Conservation (phyloP, 2,329 filamentous ascomycete species). For the Arthroderma sp. region DNA sequence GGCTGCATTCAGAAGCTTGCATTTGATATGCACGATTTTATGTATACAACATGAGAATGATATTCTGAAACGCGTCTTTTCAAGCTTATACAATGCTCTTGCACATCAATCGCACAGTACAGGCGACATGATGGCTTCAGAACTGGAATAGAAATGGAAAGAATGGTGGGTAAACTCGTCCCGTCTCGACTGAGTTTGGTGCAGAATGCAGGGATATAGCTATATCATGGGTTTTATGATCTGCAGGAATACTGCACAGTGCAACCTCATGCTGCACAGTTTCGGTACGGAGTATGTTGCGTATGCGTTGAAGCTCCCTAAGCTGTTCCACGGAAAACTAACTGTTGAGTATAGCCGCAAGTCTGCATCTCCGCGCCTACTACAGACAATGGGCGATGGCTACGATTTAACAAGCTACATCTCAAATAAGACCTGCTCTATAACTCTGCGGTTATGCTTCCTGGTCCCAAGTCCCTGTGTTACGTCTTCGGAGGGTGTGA, state of each 20-base stretch:
- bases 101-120: background rate
- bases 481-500: background rate
- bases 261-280: too few species aligned
- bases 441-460: background rate
- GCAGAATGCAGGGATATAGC: too few species aligned
- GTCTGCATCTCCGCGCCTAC: background rate
- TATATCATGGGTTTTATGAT: too few species aligned
- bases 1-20: background rate
- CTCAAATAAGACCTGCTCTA: background rate
- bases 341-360: background rate
- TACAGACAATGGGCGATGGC: background rate
- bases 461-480: background rate
- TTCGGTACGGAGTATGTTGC: too few species aligned
- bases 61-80: background rate
- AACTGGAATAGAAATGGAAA: background rate
- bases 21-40: background rate
- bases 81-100: background rate
- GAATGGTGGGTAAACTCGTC: too few species aligned
- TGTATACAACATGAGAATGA: slow-evolving; percentile 4
- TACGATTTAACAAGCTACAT: too few species aligned
- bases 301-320: background rate
- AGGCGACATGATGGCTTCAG: background rate
- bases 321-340: background rate
- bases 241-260: too few species aligned
- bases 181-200: too few species aligned